Evolutionary conservation across 805 yeast species (phyloP).

Genomic region (Candida hispaniensis): DNA sequence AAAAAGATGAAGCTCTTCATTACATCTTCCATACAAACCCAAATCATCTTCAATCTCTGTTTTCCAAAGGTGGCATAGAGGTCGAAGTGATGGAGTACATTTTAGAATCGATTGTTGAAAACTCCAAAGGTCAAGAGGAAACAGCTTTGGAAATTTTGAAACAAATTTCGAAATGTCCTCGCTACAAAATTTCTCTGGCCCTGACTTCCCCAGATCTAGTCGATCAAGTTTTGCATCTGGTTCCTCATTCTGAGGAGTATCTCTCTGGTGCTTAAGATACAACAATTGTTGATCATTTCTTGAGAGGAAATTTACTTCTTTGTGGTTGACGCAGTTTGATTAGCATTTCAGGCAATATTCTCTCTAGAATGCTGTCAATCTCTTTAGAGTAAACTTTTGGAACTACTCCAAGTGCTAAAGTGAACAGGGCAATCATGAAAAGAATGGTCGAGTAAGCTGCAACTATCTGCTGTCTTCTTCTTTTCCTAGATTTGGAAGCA

Average conservation of each 20-base stretch:
- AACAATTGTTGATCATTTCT: too few relatives aligned
- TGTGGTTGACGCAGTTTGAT: too few relatives aligned
- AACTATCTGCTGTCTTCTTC: constrained; percentile 25
- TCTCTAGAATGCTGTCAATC: too few relatives aligned
- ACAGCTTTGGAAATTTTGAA: constrained; percentile 10
- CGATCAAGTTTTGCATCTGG: too few relatives aligned
- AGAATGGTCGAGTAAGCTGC: constrained; percentile 7
- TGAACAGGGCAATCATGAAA: constrained; percentile 8
- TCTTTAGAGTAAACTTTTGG: too few relatives aligned
- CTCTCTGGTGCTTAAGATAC: too few relatives aligned
- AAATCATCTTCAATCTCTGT: constrained; percentile 5
- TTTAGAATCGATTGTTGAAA: constrained; percentile 17
- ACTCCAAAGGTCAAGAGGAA: neutral
- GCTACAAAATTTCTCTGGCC: constrained; percentile 16
- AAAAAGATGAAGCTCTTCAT: constrained; percentile 17
- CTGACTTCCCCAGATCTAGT: constrained; percentile 8
- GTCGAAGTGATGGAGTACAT: constrained; percentile 21
- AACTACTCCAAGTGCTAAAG: constrained; percentile 4
- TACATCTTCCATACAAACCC: constrained; percentile 17
- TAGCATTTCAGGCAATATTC: too few relatives aligned
- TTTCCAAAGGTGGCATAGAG: constrained; percentile 20
- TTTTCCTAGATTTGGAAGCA: constrained; percentile 70
- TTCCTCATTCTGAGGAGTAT: too few relatives aligned
- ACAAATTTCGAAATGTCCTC: constrained; percentile 7
- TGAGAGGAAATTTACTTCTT: too few relatives aligned